These are phyloP conservation scores for Proliferodiscus dingleyae DNA, from an alignment of 2,329 filamentous ascomycete species.

Conservation along the genomic window DNA sequence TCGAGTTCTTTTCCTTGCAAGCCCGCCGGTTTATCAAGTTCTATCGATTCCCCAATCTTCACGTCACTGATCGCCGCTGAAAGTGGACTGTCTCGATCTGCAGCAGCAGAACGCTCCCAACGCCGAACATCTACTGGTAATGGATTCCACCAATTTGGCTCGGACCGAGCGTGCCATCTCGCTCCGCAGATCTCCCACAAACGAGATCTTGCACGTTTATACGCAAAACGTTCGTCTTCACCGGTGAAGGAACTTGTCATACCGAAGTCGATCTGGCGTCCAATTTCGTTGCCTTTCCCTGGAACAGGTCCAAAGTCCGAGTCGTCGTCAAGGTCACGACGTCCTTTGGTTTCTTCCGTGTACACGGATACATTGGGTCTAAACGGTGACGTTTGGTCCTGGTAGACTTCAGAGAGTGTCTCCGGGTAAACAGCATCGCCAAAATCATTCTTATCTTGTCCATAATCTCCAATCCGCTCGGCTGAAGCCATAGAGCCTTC, in stretches of 20 bases:
- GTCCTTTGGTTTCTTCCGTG: constrained; percentile 39
- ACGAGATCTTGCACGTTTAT: constrained; percentile 70
- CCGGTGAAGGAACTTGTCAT: constrained; percentile 67
- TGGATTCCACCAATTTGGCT: constrained; percentile 63
- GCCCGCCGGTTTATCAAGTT: constrained; percentile 41
- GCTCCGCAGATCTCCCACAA: constrained; percentile 77
- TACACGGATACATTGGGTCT: constrained; percentile 73
- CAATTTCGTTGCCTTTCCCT: constrained; percentile 35
- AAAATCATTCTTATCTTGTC: constrained; percentile 31
- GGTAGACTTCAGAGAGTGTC: constrained; percentile 68
- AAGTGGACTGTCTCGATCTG: background rate
- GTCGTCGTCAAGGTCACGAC: constrained; percentile 53
- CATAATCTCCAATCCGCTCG: constrained; percentile 29
- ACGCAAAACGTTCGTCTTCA: constrained; percentile 77
- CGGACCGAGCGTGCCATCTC: constrained; percentile 62
- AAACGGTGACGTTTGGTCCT: constrained; percentile 72
- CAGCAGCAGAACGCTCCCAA: constrained; percentile 50
- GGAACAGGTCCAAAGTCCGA: constrained; percentile 44
- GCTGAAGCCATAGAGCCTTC: constrained; percentile 35
- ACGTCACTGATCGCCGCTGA: constrained; percentile 30
- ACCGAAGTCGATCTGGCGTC: constrained; percentile 52
- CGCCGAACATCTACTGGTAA: constrained; percentile 57
- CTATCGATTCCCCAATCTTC: constrained; percentile 36
- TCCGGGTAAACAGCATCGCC: constrained; percentile 58
- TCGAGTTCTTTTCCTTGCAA: constrained; percentile 28